phyloP scores from a whole-genome alignment of 305 asterid species.

The Fraxinus platypoda region DNA sequence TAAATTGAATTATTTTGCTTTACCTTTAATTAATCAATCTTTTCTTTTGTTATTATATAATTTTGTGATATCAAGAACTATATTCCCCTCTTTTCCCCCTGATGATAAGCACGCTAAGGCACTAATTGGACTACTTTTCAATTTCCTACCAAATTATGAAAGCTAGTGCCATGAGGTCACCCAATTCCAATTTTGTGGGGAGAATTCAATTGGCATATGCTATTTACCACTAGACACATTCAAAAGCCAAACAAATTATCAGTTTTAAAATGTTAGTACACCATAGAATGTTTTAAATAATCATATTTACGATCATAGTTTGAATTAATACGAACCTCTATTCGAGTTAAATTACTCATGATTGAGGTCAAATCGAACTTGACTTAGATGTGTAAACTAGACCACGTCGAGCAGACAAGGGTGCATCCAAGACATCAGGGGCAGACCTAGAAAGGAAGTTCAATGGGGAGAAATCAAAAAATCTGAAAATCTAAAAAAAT shows the following conservation, averaged over 20 bases:
- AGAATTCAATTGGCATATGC: background rate
- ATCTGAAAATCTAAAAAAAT: no score
- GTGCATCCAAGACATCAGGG: background rate
- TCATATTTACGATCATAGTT: no score
- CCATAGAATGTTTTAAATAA: background rate
- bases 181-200: background rate
- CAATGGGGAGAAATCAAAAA: no score
- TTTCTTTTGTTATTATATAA: background rate
- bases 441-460: no score
- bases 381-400: background rate
- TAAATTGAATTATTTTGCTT: background rate
- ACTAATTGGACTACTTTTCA: background rate
- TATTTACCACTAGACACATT: background rate
- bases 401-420: background rate
- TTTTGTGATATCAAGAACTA: background rate
- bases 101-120: background rate
- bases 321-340: background rate
- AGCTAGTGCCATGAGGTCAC: conserved; percentile 32
- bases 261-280: background rate
- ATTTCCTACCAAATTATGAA: conserved; percentile 5
- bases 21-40: background rate
- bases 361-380: background rate
- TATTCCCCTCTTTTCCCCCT: background rate
- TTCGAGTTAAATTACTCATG: background rate
- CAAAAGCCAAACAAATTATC: background rate